A percentile compares a stretch with the other conserved stretches of the same genome.
These are phyloP conservation scores for Xylaria hypoxylon DNA, from an alignment of 2,329 filamentous ascomycete species.

Conservation along the genomic window DNA sequence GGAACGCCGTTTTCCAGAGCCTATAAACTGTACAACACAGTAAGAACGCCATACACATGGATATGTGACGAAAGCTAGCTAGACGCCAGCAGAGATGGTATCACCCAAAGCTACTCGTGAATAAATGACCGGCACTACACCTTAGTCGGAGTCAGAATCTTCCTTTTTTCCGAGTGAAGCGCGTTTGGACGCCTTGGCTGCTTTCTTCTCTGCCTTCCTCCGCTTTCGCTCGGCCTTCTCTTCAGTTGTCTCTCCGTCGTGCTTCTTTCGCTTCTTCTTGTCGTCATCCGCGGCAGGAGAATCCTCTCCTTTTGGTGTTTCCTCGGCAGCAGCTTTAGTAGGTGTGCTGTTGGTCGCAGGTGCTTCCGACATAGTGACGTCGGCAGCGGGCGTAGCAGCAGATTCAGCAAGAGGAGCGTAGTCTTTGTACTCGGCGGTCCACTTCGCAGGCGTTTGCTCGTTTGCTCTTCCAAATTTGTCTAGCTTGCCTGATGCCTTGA, in stretches of 20 bases:
- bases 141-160: conserved; percentile 65
- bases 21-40: conserved; percentile 48
- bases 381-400: conserved; percentile 55
- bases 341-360: conserved; percentile 54
- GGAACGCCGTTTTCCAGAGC: conserved; percentile 48
- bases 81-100: conserved; percentile 43
- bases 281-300: conserved; percentile 65
- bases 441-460: conserved; percentile 92
- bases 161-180: conserved; percentile 63
- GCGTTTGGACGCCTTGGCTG: conserved; percentile 68
- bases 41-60: conserved; percentile 44
- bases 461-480: conserved; percentile 97
- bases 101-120: conserved; percentile 43
- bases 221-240: conserved; percentile 72
- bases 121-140: conserved; percentile 25
- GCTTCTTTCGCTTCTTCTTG: conserved; percentile 86
- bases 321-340: conserved; percentile 55
- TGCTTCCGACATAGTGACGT: conserved; percentile 58
- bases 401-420: conserved; percentile 68
- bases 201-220: conserved; percentile 71
- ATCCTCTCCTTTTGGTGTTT: conserved; percentile 51
- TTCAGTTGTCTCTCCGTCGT: conserved; percentile 79
- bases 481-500: conserved; percentile 97
- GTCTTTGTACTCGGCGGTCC: conserved; percentile 94
- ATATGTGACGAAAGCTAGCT: conserved; percentile 40